Evolutionary conservation across 805 yeast species (phyloP), one percentile per base, ranked within the genome.

Genomic region (Candida maris): DNA sequence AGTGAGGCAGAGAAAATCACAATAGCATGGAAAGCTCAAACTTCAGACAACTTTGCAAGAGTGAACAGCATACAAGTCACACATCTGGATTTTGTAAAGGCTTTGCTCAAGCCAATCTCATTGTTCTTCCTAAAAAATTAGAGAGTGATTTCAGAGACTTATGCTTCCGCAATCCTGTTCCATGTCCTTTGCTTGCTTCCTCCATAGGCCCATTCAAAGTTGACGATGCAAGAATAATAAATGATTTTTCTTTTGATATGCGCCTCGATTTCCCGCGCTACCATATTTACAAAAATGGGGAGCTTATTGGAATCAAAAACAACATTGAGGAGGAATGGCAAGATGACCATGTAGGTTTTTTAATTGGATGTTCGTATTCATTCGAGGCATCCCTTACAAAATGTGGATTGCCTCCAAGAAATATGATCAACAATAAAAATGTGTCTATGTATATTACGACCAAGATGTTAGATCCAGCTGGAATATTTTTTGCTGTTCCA

Each of bases 351-450:
- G 62, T 65, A n/a, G 71, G 68, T 6, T 67, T 67, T 34, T 39
- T 67, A 12, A 60, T 67, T 19, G 71, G 72, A 12, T 67, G 71
- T 39, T 66, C 71, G 1, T 64, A 49, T 37, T 64, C 70, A 2
- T 67, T 67, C 42, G 71, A 67, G 39, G 40, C 46, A 16, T 68
- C 62, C 3, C 48, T 67, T 18, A 36, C 39, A 13, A 38, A 41
- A 18, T 55, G 53, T 9, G 65, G 67, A 1, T 45, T 65, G 4
- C 35, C 54, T 3, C 61, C 67, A 1, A 52, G 53, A 30, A 56
- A 64, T 30, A 31, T 41, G 9, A 17, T 32, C 6, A 29, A 27
- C n/a, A 39, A 41, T 12, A 42, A 46, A 7, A 47, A 46, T 30
- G 62, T 59, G 4, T 38, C 62, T 1, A 55, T 57, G 56, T 59